Base-by-base conservation (phyloP, 208 protist genomes). In the Acanthamoeba royreba region DNA sequence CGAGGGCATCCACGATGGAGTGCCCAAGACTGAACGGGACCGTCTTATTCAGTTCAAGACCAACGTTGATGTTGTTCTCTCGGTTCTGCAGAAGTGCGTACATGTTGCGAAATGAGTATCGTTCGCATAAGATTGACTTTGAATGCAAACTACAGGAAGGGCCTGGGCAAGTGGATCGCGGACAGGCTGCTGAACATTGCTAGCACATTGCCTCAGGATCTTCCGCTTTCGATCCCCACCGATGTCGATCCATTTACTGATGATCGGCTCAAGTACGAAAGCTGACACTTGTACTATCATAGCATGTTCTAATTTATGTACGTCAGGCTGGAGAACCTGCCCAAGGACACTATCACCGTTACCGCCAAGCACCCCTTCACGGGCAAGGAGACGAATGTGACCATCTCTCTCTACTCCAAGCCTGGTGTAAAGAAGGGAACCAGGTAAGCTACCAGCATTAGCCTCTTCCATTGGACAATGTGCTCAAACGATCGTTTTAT, bases 11-110 rank as follows among this genome's bases (percentile, higher is more conserved):
- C 69, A 58, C 45, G 77, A 88, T 25, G 63, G 77, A 4, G 42
- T 28, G 42, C 92, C 92, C 22, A 61, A 90, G 77, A 81, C 33
- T 46, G 92, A 94, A 46, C 22, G 28, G n/a, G 92, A 87, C 9
- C 92, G 92, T 58, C 66, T 93, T 2, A 83, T 83, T 13, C 49
- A 93, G 53, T 93, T 93, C 79, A 93, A 93, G 79, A 83, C 58
- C 58, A 93, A 93, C 79, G 38, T 90, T 38, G 90, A 93, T 40
- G 31, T 93, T 42, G 58, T n/a, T 38, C 25, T 85, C n/a, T 47
- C 31, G 22, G 58, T 85, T 25, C 43, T 83, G 7, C n/a, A 93
- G 33, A 90, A 85, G 69, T 91, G 42, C 40, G 58, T 69, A 7
- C 25, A 4, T 28, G 25, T 17, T 15, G 25, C 7, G 4, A 17